Percentiles rank a stretch among this genome's conserved stretches.
These are phyloP conservation scores for Pilobolus umbonatus DNA, from an alignment of 192 early-diverging fungal species.

Conservation along the genomic window DNA sequence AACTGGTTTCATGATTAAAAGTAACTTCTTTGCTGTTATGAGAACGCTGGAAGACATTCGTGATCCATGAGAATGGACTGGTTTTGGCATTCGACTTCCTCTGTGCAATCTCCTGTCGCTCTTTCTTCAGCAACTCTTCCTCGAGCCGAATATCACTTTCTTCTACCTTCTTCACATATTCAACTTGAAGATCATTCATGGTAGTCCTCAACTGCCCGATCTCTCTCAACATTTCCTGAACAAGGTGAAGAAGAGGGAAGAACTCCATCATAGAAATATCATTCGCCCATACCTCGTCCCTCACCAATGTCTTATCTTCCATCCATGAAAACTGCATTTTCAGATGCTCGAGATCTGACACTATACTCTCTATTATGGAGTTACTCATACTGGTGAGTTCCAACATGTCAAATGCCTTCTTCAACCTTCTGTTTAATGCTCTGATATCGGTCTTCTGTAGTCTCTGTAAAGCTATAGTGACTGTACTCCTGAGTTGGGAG, in stretches of 20 bases:
- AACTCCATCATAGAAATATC: constrained; percentile 33
- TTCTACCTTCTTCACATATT: constrained; percentile 56
- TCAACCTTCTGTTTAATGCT: constrained; percentile 45
- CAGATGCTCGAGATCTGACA: constrained; percentile 44
- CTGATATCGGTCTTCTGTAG: constrained; percentile 47
- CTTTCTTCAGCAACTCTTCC: constrained; percentile 1
- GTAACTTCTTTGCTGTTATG: neutral
- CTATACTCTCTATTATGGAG: constrained; percentile 51
- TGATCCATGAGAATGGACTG: constrained; percentile 1
- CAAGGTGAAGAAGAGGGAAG: constrained; percentile 39
- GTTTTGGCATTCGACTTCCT: neutral
- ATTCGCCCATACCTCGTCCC: neutral
- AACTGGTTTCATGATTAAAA: neutral
- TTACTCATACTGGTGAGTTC: constrained; percentile 52
- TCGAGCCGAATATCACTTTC: constrained; percentile 8
- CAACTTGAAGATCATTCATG: constrained; percentile 54
- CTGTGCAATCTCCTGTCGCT: neutral
- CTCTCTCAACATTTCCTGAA: constrained; percentile 47
- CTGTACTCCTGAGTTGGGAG: neutral
- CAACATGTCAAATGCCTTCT: constrained; percentile 52
- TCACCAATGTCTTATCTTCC: constrained; percentile 18
- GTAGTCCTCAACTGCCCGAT: constrained; percentile 49
- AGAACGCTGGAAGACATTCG: constrained; percentile 9
- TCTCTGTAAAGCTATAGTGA: constrained; percentile 5
- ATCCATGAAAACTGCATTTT: constrained; percentile 45